phyloP scores from a whole-genome alignment of 2,329 filamentous ascomycete genomes.

The Parastagonospora avenae region DNA sequence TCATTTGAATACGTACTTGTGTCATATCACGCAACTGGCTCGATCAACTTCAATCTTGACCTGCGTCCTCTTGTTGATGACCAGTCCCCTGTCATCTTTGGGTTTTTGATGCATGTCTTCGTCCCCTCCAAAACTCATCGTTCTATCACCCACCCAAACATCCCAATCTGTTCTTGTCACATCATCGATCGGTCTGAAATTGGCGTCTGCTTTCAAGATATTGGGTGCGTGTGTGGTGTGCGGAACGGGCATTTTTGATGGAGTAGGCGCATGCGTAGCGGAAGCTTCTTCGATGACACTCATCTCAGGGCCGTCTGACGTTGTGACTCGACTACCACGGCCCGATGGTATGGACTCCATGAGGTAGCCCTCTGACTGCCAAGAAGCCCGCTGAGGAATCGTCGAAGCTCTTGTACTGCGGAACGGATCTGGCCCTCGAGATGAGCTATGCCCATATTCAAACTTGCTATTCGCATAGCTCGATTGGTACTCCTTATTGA shows the following conservation, averaged over 20 bases:
- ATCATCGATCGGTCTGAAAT: constrained; percentile 29
- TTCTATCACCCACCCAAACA: constrained; percentile 28
- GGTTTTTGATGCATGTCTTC: constrained; percentile 15
- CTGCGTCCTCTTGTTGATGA: constrained; percentile 40
- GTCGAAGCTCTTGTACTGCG: background rate
- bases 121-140: constrained; percentile 17
- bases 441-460: constrained; percentile 4
- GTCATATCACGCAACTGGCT: constrained; percentile 16
- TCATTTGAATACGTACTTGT: background rate
- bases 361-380: constrained; percentile 19
- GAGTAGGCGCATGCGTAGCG: background rate
- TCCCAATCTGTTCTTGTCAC: constrained; percentile 26
- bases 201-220: constrained; percentile 19
- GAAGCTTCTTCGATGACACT: background rate
- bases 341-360: constrained; percentile 15
- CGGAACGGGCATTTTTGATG: constrained; percentile 7
- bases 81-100: constrained; percentile 20
- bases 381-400: constrained; percentile 6
- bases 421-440: constrained; percentile 1
- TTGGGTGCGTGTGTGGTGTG: constrained; percentile 16
- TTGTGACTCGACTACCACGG: constrained; percentile 7
- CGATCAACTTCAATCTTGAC: constrained; percentile 35
- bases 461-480: constrained; percentile 20
- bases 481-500: constrained; percentile 29
- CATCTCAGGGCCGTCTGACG: background rate